Evolutionary conservation across 163 green algal genomes (phyloP).

Genomic region (Picocystis sp.): DNA sequence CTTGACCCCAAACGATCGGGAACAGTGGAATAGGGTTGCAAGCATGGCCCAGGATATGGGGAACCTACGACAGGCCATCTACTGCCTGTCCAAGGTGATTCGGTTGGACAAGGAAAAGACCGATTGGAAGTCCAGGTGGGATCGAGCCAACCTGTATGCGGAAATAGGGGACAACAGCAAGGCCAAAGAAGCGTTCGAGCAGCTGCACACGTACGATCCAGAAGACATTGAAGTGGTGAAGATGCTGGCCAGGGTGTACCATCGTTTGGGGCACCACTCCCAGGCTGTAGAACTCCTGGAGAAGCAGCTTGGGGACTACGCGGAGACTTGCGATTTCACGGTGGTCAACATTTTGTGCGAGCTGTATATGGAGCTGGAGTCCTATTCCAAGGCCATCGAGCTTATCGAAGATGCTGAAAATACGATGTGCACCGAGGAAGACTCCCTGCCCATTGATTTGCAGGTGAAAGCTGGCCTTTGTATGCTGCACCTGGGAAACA

Average conservation of each 20-base stretch:
- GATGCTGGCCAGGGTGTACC: slow-evolving; percentile 42
- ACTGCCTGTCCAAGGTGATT: slow-evolving; percentile 59
- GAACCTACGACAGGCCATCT: slow-evolving; percentile 56
- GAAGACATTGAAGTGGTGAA: slow-evolving; percentile 50
- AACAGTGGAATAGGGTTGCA: slow-evolving; percentile 54
- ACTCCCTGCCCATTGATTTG: slow-evolving; percentile 13
- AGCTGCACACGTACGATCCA: slow-evolving; percentile 14
- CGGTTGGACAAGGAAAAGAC: slow-evolving; percentile 19
- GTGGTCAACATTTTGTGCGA: slow-evolving; percentile 75
- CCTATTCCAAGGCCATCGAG: slow-evolving; percentile 17
- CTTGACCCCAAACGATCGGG: slow-evolving; percentile 39
- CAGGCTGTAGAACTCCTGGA: slow-evolving; percentile 28
- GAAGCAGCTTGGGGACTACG: slow-evolving; percentile 15
- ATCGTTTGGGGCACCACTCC: slow-evolving; percentile 23
- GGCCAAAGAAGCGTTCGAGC: slow-evolving; percentile 21
- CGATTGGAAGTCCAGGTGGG: slow-evolving; percentile 49
- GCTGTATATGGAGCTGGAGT: slow-evolving; percentile 41
- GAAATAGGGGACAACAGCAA: slow-evolving; percentile 32
- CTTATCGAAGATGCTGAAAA: slow-evolving; percentile 26
- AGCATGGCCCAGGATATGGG: slow-evolving; percentile 35
- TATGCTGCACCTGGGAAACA: slow-evolving; percentile 27
- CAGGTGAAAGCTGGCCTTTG: slow-evolving; percentile 32
- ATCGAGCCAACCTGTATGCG: slow-evolving; percentile 50
- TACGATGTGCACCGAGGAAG: slow-evolving; percentile 14
- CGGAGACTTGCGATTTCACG: slow-evolving; percentile 39